These are phyloP conservation scores for Phytophthora ohioensis DNA, from an alignment of 352 stramenopile species.

Conservation along the genomic window DNA sequence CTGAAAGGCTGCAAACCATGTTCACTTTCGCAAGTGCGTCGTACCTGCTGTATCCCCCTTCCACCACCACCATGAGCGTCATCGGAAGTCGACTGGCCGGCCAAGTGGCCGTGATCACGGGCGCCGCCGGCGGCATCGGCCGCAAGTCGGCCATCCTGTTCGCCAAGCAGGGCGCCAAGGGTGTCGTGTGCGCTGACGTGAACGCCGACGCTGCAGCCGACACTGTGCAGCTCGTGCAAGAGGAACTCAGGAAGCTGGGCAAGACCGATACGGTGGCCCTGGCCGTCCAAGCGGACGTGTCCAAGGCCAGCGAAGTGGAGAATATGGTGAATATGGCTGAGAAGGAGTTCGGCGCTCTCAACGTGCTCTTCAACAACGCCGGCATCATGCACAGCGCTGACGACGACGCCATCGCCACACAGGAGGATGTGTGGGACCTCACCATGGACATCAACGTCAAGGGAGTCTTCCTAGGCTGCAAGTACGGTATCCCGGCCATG, in stretches of 20 bases:
- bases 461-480: slow-evolving; percentile 90
- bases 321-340: slow-evolving; percentile 82
- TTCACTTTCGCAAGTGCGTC: slow-evolving; percentile 37
- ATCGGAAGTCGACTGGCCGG: slow-evolving; percentile 66
- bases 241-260: slow-evolving; percentile 70
- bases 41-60: slow-evolving; percentile 2
- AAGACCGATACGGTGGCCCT: slow-evolving; percentile 63
- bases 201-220: slow-evolving; percentile 73
- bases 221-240: slow-evolving; percentile 71
- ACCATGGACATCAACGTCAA: slow-evolving; percentile 92
- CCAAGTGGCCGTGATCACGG: slow-evolving; percentile 87
- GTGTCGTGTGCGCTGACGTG: slow-evolving; percentile 84
- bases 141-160: slow-evolving; percentile 87
- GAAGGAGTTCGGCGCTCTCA: slow-evolving; percentile 80
- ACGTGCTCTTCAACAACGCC: slow-evolving; percentile 91
- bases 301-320: slow-evolving; percentile 74
- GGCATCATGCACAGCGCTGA: slow-evolving; percentile 88
- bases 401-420: slow-evolving; percentile 78
- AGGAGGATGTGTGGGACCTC: slow-evolving; percentile 86
- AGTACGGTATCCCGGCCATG: slow-evolving; percentile 87
- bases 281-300: slow-evolving; percentile 73
- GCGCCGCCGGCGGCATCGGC: slow-evolving; percentile 83
- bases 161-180: slow-evolving; percentile 78
- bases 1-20: slow-evolving; percentile 7
- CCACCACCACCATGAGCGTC: slow-evolving; percentile 50